Percentiles rank a stretch among this genome's conserved stretches.
phyloP scores from a whole-genome alignment of 257 asterid genomes.

The Misopates orontium region DNA sequence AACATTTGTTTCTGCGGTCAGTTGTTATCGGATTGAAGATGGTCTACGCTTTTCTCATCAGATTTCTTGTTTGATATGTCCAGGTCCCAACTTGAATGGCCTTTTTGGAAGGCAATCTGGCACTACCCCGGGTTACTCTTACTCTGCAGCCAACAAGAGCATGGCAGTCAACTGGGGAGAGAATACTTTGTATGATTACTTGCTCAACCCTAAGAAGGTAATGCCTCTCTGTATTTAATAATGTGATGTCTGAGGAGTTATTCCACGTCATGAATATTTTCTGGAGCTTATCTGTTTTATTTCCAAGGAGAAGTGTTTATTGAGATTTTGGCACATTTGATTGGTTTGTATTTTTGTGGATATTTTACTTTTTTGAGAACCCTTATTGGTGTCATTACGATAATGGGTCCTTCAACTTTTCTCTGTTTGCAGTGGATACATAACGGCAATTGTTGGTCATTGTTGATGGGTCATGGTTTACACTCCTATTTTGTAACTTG shows the following conservation, averaged over 20 bases:
- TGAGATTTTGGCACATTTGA: not conserved
- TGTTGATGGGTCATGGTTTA: too few relatives aligned
- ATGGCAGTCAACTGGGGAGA: slow-evolving; percentile 93
- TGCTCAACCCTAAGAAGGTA: slow-evolving; percentile 95
- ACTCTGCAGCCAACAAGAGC: slow-evolving; percentile 86
- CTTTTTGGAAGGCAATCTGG: slow-evolving; percentile 95
- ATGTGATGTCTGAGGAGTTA: not conserved
- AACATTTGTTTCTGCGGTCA: too few relatives aligned
- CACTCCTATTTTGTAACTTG: too few relatives aligned
- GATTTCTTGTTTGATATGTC: not conserved
- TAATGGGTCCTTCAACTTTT: too few relatives aligned
- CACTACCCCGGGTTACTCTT: slow-evolving; percentile 89
- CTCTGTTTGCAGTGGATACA: too few relatives aligned
- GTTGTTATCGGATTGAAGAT: too few relatives aligned
- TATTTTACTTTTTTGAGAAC: too few relatives aligned
- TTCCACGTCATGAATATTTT: not conserved
- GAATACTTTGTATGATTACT: slow-evolving; percentile 82
- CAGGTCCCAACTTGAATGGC: slow-evolving; percentile 94
- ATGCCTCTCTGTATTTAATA: not conserved
- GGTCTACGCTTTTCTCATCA: too few relatives aligned
- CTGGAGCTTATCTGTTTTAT: not conserved
- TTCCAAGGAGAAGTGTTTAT: not conserved
- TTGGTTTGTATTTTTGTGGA: not conserved
- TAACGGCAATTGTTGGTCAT: too few relatives aligned
- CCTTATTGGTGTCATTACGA: too few relatives aligned